Evolutionary conservation across 129 eudicot genomes (phyloP), one percentile per base, ranked within the genome.

Genomic region (Saposhnikovia divaricata): DNA sequence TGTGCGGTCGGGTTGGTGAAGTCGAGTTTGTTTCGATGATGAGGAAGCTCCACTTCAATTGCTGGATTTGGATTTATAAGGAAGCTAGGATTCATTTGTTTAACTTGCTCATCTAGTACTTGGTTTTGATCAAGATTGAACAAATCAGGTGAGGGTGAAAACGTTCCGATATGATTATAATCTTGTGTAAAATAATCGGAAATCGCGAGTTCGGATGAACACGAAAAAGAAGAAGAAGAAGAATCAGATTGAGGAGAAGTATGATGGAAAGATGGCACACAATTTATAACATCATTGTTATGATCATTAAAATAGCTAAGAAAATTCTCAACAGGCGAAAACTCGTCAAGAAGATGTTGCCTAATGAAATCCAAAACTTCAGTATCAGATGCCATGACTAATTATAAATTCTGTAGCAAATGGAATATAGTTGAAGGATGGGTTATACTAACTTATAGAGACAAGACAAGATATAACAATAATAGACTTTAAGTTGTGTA

Each of bases 301-400:
- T 61, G 69, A 61, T 61, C 69, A 61, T n/a, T 25, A 3, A 42
- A 34, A 3, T 44, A 42, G 23, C 7, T 44, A 51, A 75, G 38
- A 50, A 77, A 42, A 11, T 51, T 70, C 2, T 79, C 76, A 11
- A 71, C 34, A 0, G 87, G 86, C 19, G 83, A 82, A 37, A 87
- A 85, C 25, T 89, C 96, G 2, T 84, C 90, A 12, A 91, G 84
- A 15, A 91, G 90, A 76, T 91, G 91, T 11, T 82, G 79, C 6
- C 90, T 84, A 31, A 91, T 91, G 87, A 84, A 85, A 48, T 85
- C 77, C 6, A 87, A 79, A 28, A 75, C 37, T 73, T 85, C 86
- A 7, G 85, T 72, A 6, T 80, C 76, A 42, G 90, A 84, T 1
- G 83, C 74, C 90, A 87, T 87, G 63, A 44, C 14, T 2, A 48